Evolutionary conservation across 768 basidiomycete genomes (phyloP), one percentile per base, ranked within the genome.

Genomic region (Xerocomus brunneocitrinus): DNA sequence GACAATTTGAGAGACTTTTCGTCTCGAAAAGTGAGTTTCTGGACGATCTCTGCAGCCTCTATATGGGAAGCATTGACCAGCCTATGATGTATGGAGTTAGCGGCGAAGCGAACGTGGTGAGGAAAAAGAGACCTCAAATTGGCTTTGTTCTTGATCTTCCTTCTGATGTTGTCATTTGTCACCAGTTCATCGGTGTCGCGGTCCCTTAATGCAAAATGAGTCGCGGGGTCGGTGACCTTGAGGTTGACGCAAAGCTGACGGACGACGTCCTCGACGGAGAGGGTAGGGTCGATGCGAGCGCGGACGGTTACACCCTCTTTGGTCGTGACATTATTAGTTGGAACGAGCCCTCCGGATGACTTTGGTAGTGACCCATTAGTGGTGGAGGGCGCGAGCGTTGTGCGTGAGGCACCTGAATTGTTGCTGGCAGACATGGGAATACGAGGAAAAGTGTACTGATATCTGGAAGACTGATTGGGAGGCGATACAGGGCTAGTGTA

Each of bases 281-380:
- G 76, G 5, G 89, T 84, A 14, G 88, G 87, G 65, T 93, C 91
- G 59, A 93, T 93, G 54, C 91, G 82, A 10, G 89, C 85, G 56
- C 89, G 84, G 22, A 92, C 89, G 41, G 84, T 84, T 30, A 79
- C 61, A 40, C 89, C 89, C 19, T 89, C 85, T 52, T 77, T 81
- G 7, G 87, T 90, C 3, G 87, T 84, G 47, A 93, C 89, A 52
- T 79, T 89, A 70, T 93, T 93, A 9, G 91, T 93, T 8, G 91
- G 91, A 2, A 91, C 80, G 31, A 91, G 75, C 27, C 56, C 67
- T 6, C 75, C 67, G 6, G 73, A 71, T 12, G 80, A 64, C 68
- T 77, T 77, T 48, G 68, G 57, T 51, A 67, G 65, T 8, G 70
- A 54, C 51, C 76, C 76, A 45, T 66, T 67, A 14, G 65, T 34